Conservation (phyloP, 2,329 filamentous ascomycete species). For the Xylariomycetidae sp. region DNA sequence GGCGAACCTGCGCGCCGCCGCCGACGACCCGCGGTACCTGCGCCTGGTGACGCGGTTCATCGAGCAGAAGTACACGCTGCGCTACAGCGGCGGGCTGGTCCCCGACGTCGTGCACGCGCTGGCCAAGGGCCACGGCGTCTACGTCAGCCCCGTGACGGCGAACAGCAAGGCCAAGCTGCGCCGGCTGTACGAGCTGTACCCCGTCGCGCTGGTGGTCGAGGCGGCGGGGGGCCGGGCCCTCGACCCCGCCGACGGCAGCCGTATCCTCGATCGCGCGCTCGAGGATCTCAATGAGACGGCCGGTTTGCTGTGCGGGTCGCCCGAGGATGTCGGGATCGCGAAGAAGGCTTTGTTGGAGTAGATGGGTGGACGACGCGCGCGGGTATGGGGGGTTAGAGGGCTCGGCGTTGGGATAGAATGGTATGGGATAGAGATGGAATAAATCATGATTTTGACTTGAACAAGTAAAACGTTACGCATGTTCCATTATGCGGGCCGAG, state of each 20-base stretch:
- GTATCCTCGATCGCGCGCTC: conserved; percentile 34
- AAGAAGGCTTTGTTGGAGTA: not conserved
- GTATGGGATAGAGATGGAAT: not conserved
- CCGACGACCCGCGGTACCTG: conserved; percentile 44
- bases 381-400: conserved; percentile 8
- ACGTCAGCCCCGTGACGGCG: conserved; percentile 49
- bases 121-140: conserved; percentile 56
- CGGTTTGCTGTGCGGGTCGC: conserved; percentile 44
- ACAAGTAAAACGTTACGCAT: too few relatives aligned
- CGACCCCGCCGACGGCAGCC: conserved; percentile 37
- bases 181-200: conserved; percentile 52
- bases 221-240: conserved; percentile 52
- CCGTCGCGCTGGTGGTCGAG: conserved; percentile 54
- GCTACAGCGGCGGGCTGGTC: conserved; percentile 56
- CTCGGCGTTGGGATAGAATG: conserved; percentile 3
- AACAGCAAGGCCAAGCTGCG: conserved; percentile 51
- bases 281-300: conserved; percentile 42
- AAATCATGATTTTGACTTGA: not conserved
- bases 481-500: too few relatives aligned
- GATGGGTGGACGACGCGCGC: not conserved
- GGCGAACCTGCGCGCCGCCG: conserved; percentile 53
- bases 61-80: conserved; percentile 48
- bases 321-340: not conserved
- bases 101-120: conserved; percentile 55
- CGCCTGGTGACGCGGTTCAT: conserved; percentile 44